Percentiles rank a stretch among this genome's conserved stretches.
Conservation (phyloP, 768 basidiomycete species). For the Trametes villosa region DNA sequence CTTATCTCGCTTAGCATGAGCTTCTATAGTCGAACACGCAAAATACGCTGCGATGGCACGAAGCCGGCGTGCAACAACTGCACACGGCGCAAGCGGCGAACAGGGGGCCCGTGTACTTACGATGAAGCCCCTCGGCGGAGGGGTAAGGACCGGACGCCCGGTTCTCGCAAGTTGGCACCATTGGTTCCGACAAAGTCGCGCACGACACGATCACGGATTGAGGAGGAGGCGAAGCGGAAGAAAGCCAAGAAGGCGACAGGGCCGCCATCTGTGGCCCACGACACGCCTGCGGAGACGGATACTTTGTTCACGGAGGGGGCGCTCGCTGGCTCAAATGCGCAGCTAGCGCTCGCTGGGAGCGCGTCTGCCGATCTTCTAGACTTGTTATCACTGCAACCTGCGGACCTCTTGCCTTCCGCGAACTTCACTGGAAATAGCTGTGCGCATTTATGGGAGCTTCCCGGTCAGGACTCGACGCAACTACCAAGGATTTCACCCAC, state of each 20-base stretch:
- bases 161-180: conserved; percentile 60
- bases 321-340: no score
- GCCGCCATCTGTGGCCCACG: conserved; percentile 33
- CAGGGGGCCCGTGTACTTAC: conserved; percentile 65
- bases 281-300: no score
- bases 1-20: conserved; percentile 77
- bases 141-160: conserved; percentile 78
- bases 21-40: conserved; percentile 65
- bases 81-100: conserved; percentile 43
- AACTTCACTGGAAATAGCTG: conserved; percentile 25
- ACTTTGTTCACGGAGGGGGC: no score
- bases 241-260: not conserved
- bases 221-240: conserved; percentile 15
- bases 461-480: conserved; percentile 43
- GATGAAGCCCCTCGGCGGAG: conserved; percentile 75
- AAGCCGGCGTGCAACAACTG: conserved; percentile 80
- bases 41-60: conserved; percentile 82
- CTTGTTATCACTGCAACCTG: no score
- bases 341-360: no score
- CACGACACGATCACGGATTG: conserved; percentile 26
- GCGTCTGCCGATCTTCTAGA: no score
- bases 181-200: conserved; percentile 36
- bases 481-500: conserved; percentile 13
- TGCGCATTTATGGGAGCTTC: no score
- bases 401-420: no score